Evolutionary conservation across 345 rosid species (phyloP).

Genomic region (Bruguiera gymnorhiza): DNA sequence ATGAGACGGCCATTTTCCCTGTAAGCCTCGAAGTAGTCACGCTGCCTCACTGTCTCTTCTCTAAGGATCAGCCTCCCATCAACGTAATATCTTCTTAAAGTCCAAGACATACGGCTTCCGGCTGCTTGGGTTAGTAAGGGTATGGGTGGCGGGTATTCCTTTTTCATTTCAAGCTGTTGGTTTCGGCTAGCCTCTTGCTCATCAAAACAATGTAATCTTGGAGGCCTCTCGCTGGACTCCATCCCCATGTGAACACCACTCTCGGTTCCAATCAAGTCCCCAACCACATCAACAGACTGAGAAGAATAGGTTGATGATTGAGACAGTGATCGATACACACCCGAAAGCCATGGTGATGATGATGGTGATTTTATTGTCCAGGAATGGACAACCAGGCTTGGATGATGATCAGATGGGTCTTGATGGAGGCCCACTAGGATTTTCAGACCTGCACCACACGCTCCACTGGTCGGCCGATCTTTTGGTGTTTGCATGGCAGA

Average conservation of each 20-base stretch:
- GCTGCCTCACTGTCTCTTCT: slow-evolving; percentile 43
- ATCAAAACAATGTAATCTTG: background rate
- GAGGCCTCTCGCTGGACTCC: background rate
- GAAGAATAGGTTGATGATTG: slow-evolving; percentile 17
- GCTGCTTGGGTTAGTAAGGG: slow-evolving; percentile 41
- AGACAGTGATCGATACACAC: slow-evolving; percentile 8
- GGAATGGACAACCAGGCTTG: slow-evolving; percentile 17
- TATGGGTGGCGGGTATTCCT: slow-evolving; percentile 46
- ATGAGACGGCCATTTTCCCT: slow-evolving; percentile 44
- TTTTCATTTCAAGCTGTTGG: slow-evolving; percentile 2
- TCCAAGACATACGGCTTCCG: slow-evolving; percentile 46
- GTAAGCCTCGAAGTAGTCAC: slow-evolving; percentile 40
- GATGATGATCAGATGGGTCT: slow-evolving; percentile 2
- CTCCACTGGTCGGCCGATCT: background rate
- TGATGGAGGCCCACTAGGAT: slow-evolving; percentile 20
- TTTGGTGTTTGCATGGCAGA: slow-evolving; percentile 20
- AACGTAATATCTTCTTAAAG: slow-evolving; percentile 29
- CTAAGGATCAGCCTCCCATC: slow-evolving; percentile 45
- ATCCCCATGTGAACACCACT: slow-evolving; percentile 33
- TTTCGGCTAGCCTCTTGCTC: background rate
- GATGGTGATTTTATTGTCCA: slow-evolving; percentile 4
- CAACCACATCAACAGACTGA: slow-evolving; percentile 17
- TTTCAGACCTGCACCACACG: slow-evolving; percentile 24
- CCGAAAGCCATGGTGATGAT: background rate
- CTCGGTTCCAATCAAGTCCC: slow-evolving; percentile 40